A percentile compares a stretch with the other conserved stretches of the same genome.
Evolutionary conservation across 208 protist genomes (phyloP).

Genomic region (Leishmania tarentolae): DNA sequence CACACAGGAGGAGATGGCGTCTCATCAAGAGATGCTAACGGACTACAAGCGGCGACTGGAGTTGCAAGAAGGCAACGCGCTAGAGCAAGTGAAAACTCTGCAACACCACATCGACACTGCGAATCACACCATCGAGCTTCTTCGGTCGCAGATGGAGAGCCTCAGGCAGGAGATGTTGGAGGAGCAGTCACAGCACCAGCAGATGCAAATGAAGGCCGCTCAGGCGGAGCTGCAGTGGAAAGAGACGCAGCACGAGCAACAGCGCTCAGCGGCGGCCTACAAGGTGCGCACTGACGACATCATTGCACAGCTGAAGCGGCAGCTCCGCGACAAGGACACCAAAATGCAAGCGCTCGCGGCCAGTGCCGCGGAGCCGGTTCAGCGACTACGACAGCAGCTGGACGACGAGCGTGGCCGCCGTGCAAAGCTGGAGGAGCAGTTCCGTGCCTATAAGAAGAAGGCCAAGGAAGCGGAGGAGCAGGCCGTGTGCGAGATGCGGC

Average conservation of each 20-base stretch:
- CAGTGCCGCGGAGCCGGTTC: conserved; percentile 59
- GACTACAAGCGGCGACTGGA: conserved; percentile 51
- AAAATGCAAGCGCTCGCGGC: conserved; percentile 74
- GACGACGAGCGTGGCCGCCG: conserved; percentile 83
- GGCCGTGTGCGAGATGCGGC: conserved; percentile 67
- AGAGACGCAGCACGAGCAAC: conserved; percentile 48
- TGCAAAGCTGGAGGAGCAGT: conserved; percentile 73
- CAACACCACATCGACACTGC: conserved; percentile 52
- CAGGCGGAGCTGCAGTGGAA: conserved; percentile 49
- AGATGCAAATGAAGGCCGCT: conserved; percentile 46
- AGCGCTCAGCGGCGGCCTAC: conserved; percentile 43
- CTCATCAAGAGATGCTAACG: conserved; percentile 40
- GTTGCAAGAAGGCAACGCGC: conserved; percentile 29
- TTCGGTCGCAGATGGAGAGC: conserved; percentile 58
- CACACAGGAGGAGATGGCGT: conserved; percentile 33
- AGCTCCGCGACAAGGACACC: conserved; percentile 80
- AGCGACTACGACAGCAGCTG: conserved; percentile 79
- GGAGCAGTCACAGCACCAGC: conserved; percentile 53
- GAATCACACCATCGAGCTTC: conserved; percentile 57
- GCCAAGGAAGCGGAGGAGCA: conserved; percentile 88
- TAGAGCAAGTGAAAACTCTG: conserved; percentile 34
- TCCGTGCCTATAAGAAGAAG: conserved; percentile 58
- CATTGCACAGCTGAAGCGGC: conserved; percentile 73
- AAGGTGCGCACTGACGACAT: conserved; percentile 60
- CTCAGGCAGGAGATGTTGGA: conserved; percentile 52